A percentile compares a stretch with the other conserved stretches of the same genome.
phyloP scores from a whole-genome alignment of 2,329 filamentous ascomycete genomes.

The Neoarthrinium moseri region DNA sequence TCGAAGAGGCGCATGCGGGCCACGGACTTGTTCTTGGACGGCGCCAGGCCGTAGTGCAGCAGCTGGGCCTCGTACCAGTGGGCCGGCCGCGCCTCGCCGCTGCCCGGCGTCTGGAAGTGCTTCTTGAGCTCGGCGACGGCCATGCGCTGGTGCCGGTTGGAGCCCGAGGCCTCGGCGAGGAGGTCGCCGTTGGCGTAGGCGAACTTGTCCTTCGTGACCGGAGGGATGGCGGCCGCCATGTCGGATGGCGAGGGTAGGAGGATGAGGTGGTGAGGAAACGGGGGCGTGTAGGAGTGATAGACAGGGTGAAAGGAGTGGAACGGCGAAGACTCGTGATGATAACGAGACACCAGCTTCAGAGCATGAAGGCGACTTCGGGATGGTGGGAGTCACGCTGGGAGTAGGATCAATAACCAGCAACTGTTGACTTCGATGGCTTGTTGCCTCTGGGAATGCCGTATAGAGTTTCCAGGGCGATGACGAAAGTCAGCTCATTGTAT shows the following conservation, averaged over 20 bases:
- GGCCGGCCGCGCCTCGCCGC: conserved; percentile 47
- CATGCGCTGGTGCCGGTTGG: conserved; percentile 45
- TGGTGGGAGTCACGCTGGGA: no score
- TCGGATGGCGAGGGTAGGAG: neutral
- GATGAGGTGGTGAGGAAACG: neutral
- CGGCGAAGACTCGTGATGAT: no score
- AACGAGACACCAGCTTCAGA: no score
- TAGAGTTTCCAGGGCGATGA: no score
- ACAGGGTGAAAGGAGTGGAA: no score
- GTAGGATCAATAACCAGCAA: no score
- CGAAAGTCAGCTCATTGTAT: no score
- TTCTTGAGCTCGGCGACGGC: conserved; percentile 40
- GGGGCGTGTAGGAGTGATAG: neutral
- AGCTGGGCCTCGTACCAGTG: conserved; percentile 65
- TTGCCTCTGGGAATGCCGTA: no score
- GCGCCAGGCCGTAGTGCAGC: conserved; percentile 58
- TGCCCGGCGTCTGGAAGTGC: conserved; percentile 39
- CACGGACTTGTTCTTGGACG: conserved; percentile 55
- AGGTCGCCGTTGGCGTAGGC: conserved; percentile 40
- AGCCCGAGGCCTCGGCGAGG: conserved; percentile 40
- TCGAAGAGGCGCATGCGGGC: conserved; percentile 60
- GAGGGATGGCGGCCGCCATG: conserved; percentile 24
- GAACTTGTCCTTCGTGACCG: conserved; percentile 36
- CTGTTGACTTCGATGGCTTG: no score
- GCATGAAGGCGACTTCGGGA: no score